Conservation (phyloP, 169 alveolate genomes). For the Plasmodium cynomolgi region DNA sequence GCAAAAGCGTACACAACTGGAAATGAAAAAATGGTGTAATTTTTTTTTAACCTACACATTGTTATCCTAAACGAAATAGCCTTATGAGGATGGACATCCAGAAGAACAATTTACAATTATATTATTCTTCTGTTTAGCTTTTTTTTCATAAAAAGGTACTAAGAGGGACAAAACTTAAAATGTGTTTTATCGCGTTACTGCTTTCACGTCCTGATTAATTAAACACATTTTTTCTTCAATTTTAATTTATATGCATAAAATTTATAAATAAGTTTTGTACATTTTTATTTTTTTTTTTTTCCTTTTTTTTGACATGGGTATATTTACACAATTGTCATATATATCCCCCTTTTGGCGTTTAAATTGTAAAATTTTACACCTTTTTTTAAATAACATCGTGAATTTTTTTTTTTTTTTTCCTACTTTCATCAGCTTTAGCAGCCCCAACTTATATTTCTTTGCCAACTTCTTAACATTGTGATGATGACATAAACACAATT, state of each 20-base stretch:
- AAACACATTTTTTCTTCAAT: background rate
- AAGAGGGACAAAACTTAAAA: background rate
- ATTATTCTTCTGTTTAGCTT: background rate
- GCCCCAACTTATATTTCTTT: background rate
- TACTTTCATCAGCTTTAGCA: background rate
- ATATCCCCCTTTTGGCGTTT: constrained; percentile 13
- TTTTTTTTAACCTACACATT: background rate
- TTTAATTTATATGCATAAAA: background rate
- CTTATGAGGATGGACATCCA: background rate
- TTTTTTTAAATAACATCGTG: constrained; percentile 2
- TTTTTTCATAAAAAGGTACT: background rate
- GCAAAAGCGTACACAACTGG: background rate
- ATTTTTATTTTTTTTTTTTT: background rate
- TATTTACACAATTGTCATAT: background rate
- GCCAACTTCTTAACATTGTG: background rate
- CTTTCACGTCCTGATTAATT: background rate
- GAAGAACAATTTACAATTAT: background rate
- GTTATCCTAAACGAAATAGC: background rate
- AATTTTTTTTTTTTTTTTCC: background rate
- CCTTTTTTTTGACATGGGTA: background rate
- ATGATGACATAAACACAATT: background rate
- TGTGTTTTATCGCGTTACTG: background rate
- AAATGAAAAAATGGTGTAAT: background rate
- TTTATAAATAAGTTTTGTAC: background rate
- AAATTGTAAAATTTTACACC: background rate